Base-by-base conservation (phyloP, 1,284 basidiomycete genomes). In the Farysia itapuensis region DNA sequence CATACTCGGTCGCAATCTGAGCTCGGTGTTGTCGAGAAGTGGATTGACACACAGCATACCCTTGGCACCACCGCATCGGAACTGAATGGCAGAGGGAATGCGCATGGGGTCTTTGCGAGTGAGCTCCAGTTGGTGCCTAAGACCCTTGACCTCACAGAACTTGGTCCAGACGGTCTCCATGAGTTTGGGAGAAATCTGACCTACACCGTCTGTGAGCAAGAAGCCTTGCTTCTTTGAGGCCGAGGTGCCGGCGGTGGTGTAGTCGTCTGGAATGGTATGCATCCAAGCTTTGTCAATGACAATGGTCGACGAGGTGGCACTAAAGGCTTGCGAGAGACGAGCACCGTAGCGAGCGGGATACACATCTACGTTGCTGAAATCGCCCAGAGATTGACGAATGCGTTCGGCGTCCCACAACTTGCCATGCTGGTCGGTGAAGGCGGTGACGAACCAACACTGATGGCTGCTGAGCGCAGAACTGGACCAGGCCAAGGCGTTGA, bases 31-130 rank as follows among this genome's bases (percentile, higher is more conserved):
- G 21, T 24, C 29, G 8, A 57, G 34, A 11, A 12, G 9, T 9
- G 53, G 53, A n/a, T 57, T 50, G 24, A 57, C 33, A 24, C 47
- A 50, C 0, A 57, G 43, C 6, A 57, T 47, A 16, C 53, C 53
- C 24, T 57, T 57, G 5, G 53, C 53, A 23, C 47, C 53, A 18
- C 53, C 53, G 15, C 35, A 38, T 2, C 47, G 35, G 20, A 57
- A 37, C 19, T 57, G 53, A 15, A 57, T 57, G 7, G 53, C 53
- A 5, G 46, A 49, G 2, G 53, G 53, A 2, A 57, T 46, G 9
- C 43, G 34, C 13, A 20, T 23, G 5, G 50, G 21, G 25, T 52
- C 31, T 25, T 46, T 18, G 25, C 42, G 24, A 12, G 35, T 41
- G 2, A 52, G 35, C 19, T 36, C 30, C 43, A 42, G 44, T 15